Evolutionary conservation across 768 basidiomycete species (phyloP).

Genomic region (Lanmaoa rubissima): DNA sequence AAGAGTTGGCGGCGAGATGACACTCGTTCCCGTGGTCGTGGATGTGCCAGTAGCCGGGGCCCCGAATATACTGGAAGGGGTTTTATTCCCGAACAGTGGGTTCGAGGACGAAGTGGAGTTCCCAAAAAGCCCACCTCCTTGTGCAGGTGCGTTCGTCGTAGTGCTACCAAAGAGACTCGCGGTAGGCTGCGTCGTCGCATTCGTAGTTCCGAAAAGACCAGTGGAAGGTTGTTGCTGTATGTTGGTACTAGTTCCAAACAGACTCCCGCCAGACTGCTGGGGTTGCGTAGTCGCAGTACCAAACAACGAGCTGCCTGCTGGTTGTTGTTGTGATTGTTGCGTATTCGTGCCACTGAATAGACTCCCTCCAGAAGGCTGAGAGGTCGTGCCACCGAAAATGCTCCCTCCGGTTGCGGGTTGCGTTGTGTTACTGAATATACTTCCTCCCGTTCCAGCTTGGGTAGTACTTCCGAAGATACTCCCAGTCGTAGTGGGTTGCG

Average conservation of each 20-base stretch:
- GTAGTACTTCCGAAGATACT: constrained; percentile 10
- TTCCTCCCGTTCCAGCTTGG: constrained; percentile 16
- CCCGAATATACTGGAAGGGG: constrained; percentile 29
- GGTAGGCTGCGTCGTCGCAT: constrained; percentile 16
- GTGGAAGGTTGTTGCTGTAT: constrained; percentile 23
- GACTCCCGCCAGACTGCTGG: constrained; percentile 20
- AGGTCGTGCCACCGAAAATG: constrained; percentile 21
- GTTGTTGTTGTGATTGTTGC: constrained; percentile 17
- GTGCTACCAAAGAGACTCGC: constrained; percentile 30
- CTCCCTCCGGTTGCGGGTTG: constrained; percentile 21
- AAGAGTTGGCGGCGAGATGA: constrained; percentile 25
- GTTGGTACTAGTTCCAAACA: constrained; percentile 16
- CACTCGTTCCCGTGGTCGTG: constrained; percentile 2
- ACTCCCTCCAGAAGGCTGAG: constrained; percentile 22
- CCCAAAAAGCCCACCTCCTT: constrained; percentile 29
- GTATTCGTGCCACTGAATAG: constrained; percentile 24
- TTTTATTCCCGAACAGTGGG: constrained; percentile 38
- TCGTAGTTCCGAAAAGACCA: constrained; percentile 27
- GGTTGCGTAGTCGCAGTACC: constrained; percentile 20
- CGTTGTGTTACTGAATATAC: constrained; percentile 19
- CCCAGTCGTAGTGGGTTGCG: constrained; percentile 16
- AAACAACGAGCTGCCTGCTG: constrained; percentile 20
- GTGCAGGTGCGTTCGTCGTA: constrained; percentile 16
- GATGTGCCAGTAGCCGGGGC: constrained; percentile 26
- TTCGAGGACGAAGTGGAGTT: constrained; percentile 25